Base-by-base conservation (phyloP, 176 grass and related monocot genomes). In the Saccharum officinarum region DNA sequence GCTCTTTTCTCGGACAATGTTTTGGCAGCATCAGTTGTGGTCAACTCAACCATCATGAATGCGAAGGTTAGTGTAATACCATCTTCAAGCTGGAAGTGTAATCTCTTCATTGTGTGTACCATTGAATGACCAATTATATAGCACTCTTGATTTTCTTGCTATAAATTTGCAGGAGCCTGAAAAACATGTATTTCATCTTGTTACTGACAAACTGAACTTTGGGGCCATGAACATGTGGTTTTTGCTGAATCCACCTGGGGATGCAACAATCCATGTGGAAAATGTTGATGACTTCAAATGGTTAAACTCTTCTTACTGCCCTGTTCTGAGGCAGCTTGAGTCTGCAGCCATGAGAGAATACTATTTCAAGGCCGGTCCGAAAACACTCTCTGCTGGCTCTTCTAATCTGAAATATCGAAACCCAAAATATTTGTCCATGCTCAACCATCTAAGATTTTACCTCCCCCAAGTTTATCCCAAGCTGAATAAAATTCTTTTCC, bases 181-280 rank as follows among this genome's bases (percentile, higher is more conserved):
- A 72, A 92, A 92, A 69, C 91, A 92, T 87, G 87, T 92, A 17
- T 92, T 92, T 69, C 91, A 92, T 92, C 69, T 92, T 38, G 91
- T 92, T 75, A 92, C 91, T 60, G 91, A 92, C 67, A 92, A 92
- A 60, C 77, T 92, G 80, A 92, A 92, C 66, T 92, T 92, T 49
- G 91, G 84, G 60, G 87, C 91, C 61, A 89, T 92, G 91, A 92
- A 87, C 80, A 92, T 92, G 91, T 92, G 87, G 91, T 92, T 92
- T 84, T 84, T 92, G 54, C 86, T 92, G 76, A 92, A 92, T 86
- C 91, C 91, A 33, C 91, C 87, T 72, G 80, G 84, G 36, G 85
- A 89, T 9, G 91, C 91, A 71, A 73, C 91, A 36, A 89, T 92
- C 61, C 80, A 92, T 80, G 91, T 92, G 65, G 91, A 92, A 83